Evolutionary conservation across 169 alveolate species (phyloP).

Genomic region (Miamiensis avidus): DNA sequence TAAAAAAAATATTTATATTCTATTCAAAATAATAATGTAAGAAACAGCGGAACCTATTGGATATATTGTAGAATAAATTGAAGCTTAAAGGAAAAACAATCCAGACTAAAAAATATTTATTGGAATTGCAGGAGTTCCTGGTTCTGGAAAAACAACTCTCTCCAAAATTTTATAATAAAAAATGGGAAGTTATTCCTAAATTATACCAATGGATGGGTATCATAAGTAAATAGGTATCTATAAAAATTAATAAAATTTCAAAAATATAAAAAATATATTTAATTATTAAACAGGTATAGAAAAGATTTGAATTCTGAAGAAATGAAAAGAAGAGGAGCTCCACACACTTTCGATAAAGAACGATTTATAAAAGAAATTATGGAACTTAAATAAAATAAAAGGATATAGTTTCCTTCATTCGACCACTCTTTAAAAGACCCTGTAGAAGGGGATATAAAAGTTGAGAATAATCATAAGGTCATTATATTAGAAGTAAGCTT

Average conservation of each 20-base stretch:
- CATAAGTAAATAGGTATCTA: conserved; percentile 6
- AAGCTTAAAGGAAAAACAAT: too few species aligned
- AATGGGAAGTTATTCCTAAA: neutral
- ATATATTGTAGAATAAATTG: too few species aligned
- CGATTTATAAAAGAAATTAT: conserved; percentile 11
- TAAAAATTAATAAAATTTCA: too few species aligned
- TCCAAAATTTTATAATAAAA: neutral
- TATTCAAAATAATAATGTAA: too few species aligned
- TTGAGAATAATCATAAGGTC: conserved; percentile 15
- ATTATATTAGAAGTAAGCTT: conserved; percentile 34
- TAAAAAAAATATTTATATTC: too few species aligned
- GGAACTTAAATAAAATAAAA: neutral
- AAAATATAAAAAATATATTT: too few species aligned
- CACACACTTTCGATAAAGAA: conserved; percentile 17
- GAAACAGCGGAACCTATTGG: too few species aligned
- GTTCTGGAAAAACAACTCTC: conserved; percentile 26
- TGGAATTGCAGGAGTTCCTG: conserved; percentile 35
- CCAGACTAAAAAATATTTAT: conserved; percentile 6
- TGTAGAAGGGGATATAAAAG: conserved; percentile 10
- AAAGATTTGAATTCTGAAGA: conserved; percentile 31
- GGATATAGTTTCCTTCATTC: conserved; percentile 21
- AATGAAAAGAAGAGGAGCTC: conserved; percentile 34
- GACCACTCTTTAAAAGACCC: conserved; percentile 32
- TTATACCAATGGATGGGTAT: conserved; percentile 39
- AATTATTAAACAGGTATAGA: neutral